A percentile compares a stretch with the other conserved stretches of the same genome.
Conservation (phyloP, 768 basidiomycete genomes). For the Crepidotus variabilis region DNA sequence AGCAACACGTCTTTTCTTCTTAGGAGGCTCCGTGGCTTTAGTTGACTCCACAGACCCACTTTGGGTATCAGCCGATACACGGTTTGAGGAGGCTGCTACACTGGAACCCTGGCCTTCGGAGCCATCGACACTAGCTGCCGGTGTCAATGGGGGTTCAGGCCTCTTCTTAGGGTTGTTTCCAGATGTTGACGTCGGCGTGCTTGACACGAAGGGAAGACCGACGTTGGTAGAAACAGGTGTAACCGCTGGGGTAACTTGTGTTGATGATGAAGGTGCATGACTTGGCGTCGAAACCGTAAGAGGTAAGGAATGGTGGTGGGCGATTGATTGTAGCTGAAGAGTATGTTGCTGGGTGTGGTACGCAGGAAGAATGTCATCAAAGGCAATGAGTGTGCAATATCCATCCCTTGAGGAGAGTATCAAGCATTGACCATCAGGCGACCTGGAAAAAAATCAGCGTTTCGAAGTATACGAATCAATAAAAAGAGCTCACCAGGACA, state of each 20-base stretch:
- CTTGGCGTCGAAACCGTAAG: conserved; percentile 36
- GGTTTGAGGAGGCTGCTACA: conserved; percentile 9
- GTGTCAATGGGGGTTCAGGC: conserved; percentile 43
- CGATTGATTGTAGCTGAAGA: conserved; percentile 87
- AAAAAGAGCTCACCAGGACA: conserved; percentile 71
- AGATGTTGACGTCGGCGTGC: conserved; percentile 14
- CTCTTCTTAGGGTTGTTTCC: conserved; percentile 31
- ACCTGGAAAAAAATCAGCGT: conserved; percentile 49
- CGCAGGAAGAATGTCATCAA: conserved; percentile 89
- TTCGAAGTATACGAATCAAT: conserved; percentile 5
- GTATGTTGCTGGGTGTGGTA: conserved; percentile 90
- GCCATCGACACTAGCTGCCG: conserved; percentile 46
- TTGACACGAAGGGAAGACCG: conserved; percentile 22
- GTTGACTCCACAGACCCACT: conserved; percentile 7
- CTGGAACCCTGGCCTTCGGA: conserved; percentile 20
- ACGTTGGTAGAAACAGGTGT: conserved; percentile 30
- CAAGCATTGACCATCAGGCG: conserved; percentile 90
- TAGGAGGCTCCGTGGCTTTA: conserved; percentile 54
- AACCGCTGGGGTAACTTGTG: conserved; percentile 30
- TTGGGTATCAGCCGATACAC: conserved; percentile 1
- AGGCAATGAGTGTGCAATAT: conserved; percentile 92
- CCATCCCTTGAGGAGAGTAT: conserved; percentile 93
- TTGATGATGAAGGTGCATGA: conserved; percentile 21
- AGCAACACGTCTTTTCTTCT: conserved; percentile 83
- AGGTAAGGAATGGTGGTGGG: conserved; percentile 76